Base-by-base conservation (phyloP, 192 early-diverging fungal genomes). In the Blastocladiella britannica region DNA sequence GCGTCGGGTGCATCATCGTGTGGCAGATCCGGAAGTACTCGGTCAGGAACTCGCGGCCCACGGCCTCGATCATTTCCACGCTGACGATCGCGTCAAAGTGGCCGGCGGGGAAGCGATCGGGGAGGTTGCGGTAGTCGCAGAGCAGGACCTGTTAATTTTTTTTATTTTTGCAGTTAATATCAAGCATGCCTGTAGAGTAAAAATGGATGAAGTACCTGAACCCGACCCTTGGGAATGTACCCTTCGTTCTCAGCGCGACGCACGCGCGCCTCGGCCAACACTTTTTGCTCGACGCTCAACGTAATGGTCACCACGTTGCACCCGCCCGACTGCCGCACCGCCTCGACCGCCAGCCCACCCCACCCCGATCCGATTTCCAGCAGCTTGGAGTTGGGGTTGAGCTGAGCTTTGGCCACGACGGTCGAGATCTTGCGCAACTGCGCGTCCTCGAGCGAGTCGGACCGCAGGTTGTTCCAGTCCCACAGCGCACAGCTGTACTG, bases 51-150 rank as follows among this genome's bases (percentile, higher is more conserved):
- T 85, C 75, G 26, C 63, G 62, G 0, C 83, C 83, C 23, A 85
- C 83, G 31, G 82, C 82, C 68, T 85, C 83, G 28, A 85, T 66
- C 83, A 85, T 85, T 63, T 85, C 83, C 8, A 80, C 62, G 12
- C 78, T 72, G 22, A 85, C 67, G 56, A 85, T 79, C 56, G 77
- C 72, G 66, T 85, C 83, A 62, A 81, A 85, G 29, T 73, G 74
- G 64, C 77, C 64, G 25, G 55, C 58, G 24, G 56, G 55, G 37
- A 47, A 47, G 15, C 37, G 37, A 3, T 22, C 25, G 0, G 81
- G 78, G 31, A 85, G 60, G 28, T 64, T 71, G 51, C 83, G 77
- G 65, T 85, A 85, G 63, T 85, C 83, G 47, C 69, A 62, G n/a
- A 85, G 66, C 56, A 79, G 63, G 23, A 85, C n/a, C n/a, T n/a